Conservation (phyloP, 345 rosid genomes). For the Durio zibethinus region DNA sequence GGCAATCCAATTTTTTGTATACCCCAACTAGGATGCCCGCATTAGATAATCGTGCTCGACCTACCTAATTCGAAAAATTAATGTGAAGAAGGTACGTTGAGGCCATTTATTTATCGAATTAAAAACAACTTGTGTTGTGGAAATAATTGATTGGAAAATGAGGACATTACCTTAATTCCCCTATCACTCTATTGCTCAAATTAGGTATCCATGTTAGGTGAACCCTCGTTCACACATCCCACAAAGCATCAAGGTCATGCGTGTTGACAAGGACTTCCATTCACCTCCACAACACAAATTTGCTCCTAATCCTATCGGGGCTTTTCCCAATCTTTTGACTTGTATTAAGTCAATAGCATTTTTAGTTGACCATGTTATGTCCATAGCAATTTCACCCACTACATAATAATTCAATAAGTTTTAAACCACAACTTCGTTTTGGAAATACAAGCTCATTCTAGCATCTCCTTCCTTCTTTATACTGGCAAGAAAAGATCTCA, state of each 20-base stretch:
- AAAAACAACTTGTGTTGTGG: too few species aligned
- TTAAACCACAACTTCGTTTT: background rate
- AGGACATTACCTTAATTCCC: too few species aligned
- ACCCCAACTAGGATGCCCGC: too few species aligned
- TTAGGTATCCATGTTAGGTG: too few species aligned
- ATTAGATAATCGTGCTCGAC: too few species aligned
- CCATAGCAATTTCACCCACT: background rate
- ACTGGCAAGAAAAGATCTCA: background rate
- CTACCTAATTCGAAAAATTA: too few species aligned
- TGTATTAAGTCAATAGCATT: background rate
- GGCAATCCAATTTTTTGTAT: too few species aligned
- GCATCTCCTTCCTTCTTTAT: background rate
- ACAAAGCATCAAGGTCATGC: background rate
- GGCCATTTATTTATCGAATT: too few species aligned
- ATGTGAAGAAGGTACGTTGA: too few species aligned
- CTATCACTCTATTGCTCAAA: too few species aligned
- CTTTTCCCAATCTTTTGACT: background rate
- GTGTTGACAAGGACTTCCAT: background rate
- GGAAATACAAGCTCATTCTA: background rate
- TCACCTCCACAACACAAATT: background rate
- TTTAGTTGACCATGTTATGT: background rate
- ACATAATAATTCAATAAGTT: background rate
- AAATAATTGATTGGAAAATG: too few species aligned
- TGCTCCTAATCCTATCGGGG: too few species aligned
- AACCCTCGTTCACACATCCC: background rate